These are phyloP conservation scores for Tetradesmus obliquus DNA, from an alignment of 139 green algal species.

Conservation along the genomic window DNA sequence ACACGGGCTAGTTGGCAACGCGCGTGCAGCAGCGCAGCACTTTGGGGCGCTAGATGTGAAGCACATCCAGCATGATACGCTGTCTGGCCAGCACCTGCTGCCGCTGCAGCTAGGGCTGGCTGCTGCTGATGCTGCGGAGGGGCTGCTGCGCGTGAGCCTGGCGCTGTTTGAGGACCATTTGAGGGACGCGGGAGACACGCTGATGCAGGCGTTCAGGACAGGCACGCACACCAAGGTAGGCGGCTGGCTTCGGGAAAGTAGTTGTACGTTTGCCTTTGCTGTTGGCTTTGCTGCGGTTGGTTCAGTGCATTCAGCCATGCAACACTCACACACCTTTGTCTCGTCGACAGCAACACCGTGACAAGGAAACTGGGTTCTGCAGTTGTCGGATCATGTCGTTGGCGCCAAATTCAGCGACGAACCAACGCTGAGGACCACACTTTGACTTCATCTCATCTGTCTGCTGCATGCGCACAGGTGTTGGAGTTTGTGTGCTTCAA, in stretches of 20 bases:
- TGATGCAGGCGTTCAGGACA: conserved; percentile 73
- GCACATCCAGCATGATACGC: conserved; percentile 81
- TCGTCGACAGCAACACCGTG: no score
- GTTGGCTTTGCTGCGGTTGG: no score
- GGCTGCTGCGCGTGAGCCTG: conserved; percentile 56
- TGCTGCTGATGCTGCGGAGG: neutral
- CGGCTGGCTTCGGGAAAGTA: neutral
- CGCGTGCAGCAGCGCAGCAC: conserved; percentile 46
- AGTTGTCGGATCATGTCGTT: no score
- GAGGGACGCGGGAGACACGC: conserved; percentile 74
- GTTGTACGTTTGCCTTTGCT: no score
- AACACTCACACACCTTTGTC: no score
- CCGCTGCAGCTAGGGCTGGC: conserved; percentile 48
- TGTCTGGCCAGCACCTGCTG: conserved; percentile 73
- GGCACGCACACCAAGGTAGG: conserved; percentile 84
- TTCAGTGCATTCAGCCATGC: no score
- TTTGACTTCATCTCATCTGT: neutral
- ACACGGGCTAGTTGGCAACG: conserved; percentile 68
- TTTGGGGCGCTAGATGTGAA: conserved; percentile 76
- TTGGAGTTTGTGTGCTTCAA: conserved; percentile 88
- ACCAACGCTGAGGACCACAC: no score
- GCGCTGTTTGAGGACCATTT: conserved; percentile 77
- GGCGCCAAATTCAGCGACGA: no score
- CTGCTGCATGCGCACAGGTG: conserved; percentile 60
- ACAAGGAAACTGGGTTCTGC: no score